Conservation (phyloP, 2,329 filamentous ascomycete species). For the Colletotrichum costaricense region DNA sequence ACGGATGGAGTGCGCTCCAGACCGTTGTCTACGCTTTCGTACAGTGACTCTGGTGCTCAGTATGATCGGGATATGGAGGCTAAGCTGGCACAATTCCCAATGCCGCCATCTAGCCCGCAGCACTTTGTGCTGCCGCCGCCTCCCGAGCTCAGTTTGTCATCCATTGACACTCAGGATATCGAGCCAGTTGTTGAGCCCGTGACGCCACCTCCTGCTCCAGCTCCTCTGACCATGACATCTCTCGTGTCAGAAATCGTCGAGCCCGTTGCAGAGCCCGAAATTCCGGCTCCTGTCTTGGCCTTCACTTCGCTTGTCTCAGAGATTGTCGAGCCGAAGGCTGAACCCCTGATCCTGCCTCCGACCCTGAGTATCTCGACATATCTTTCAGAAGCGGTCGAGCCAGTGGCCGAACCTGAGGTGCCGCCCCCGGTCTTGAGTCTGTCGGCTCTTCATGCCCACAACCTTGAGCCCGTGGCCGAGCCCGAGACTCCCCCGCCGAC, state of each 20-base stretch:
- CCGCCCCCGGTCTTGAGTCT: constrained; percentile 33
- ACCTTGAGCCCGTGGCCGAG: constrained; percentile 37
- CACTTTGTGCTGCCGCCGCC: constrained; percentile 44
- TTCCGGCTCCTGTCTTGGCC: constrained; percentile 42
- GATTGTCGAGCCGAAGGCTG: constrained; percentile 51
- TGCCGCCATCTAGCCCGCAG: constrained; percentile 58
- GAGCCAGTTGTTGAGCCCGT: constrained; percentile 54
- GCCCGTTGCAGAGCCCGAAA: constrained; percentile 44
- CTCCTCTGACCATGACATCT: constrained; percentile 46
- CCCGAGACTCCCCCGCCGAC: constrained; percentile 41
- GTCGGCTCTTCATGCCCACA: constrained; percentile 33
- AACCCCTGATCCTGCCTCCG: constrained; percentile 40
- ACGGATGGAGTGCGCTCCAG: constrained; percentile 46
- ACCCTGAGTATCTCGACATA: constrained; percentile 51
- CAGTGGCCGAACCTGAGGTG: constrained; percentile 43
- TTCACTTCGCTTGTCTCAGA: constrained; percentile 55
- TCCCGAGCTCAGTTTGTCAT: constrained; percentile 55
- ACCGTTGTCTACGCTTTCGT: constrained; percentile 60
- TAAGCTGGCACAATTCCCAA: constrained; percentile 65
- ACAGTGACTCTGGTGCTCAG: constrained; percentile 65
- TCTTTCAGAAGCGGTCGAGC: constrained; percentile 49
- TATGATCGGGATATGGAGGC: constrained; percentile 62
- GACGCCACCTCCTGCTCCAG: constrained; percentile 43
- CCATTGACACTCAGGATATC: constrained; percentile 56
- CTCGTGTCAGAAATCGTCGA: constrained; percentile 47